phyloP scores from a whole-genome alignment of 2,329 filamentous ascomycete genomes.

The Phialemonium atrogriseum region DNA sequence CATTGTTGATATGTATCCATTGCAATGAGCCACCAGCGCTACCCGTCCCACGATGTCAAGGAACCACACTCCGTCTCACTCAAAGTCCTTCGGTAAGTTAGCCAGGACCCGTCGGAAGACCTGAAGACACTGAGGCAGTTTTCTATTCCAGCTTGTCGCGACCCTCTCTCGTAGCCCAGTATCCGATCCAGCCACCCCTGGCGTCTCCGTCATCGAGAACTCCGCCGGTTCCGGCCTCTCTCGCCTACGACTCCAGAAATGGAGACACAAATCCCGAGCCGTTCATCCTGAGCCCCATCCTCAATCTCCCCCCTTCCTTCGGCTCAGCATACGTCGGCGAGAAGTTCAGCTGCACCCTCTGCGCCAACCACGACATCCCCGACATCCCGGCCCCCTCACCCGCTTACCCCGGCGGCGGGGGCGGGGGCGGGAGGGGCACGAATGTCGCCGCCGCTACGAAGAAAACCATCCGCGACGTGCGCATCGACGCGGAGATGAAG shows the following conservation, averaged over 20 bases:
- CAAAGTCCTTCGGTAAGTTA: constrained; percentile 59
- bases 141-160: constrained; percentile 60
- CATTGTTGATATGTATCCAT: no score
- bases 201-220: constrained; percentile 31
- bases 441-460: constrained; percentile 11
- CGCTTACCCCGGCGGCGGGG: constrained; percentile 4
- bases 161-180: constrained; percentile 65
- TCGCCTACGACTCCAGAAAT: constrained; percentile 51
- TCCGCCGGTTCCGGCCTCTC: constrained; percentile 52
- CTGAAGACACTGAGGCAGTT: background rate
- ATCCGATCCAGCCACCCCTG: constrained; percentile 46
- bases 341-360: constrained; percentile 88
- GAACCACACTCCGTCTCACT: constrained; percentile 73
- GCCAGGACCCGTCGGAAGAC: background rate
- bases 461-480: constrained; percentile 63
- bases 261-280: constrained; percentile 38
- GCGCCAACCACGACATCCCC: constrained; percentile 78
- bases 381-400: constrained; percentile 9
- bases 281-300: constrained; percentile 52
- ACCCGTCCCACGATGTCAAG: constrained; percentile 52
- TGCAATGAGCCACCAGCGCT: constrained; percentile 50
- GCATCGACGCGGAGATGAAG: constrained; percentile 90
- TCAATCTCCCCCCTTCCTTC: constrained; percentile 85
- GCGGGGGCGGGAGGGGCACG: background rate
- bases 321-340: constrained; percentile 94